Evolutionary conservation across 805 yeast genomes (phyloP).

Genomic region (Dipodascus geniculatus): DNA sequence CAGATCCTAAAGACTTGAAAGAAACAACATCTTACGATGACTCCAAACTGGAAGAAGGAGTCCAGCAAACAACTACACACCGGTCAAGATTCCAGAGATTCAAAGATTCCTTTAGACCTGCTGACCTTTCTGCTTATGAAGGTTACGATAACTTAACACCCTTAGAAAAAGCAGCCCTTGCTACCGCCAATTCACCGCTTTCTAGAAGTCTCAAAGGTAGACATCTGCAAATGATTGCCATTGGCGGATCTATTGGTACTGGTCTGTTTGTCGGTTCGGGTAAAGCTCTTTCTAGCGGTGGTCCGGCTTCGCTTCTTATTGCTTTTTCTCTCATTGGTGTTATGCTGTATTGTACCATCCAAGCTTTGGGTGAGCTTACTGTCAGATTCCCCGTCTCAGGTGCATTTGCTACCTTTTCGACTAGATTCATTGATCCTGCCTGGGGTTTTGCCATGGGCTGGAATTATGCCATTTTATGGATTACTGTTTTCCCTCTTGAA

Average conservation of each 20-base stretch:
- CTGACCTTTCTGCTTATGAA: neutral
- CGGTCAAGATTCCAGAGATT: constrained; percentile 3
- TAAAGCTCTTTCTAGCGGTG: constrained; percentile 33
- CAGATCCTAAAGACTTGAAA: neutral
- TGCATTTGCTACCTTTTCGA: constrained; percentile 43
- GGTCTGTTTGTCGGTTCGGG: constrained; percentile 45
- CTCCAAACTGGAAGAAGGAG: neutral
- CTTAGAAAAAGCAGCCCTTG: constrained; percentile 8
- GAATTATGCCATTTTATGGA: constrained; percentile 51
- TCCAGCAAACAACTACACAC: neutral
- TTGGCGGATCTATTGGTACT: constrained; percentile 76
- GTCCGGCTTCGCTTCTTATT: constrained; percentile 39
- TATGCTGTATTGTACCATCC: constrained; percentile 48
- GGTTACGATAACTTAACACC: neutral
- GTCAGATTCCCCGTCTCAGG: constrained; percentile 52
- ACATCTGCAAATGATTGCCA: constrained; percentile 47
- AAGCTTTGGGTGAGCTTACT: constrained; percentile 55
- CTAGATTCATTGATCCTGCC: constrained; percentile 49
- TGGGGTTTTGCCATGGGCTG: constrained; percentile 58
- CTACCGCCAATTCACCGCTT: constrained; percentile 40
- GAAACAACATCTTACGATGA: neutral
- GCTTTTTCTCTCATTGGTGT: constrained; percentile 39
- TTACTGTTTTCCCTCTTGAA: constrained; percentile 51
- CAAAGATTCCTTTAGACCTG: constrained; percentile 32
- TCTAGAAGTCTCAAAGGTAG: constrained; percentile 27